Base-by-base conservation (phyloP, 306 rosid genomes). In the Lablab purpureus region DNA sequence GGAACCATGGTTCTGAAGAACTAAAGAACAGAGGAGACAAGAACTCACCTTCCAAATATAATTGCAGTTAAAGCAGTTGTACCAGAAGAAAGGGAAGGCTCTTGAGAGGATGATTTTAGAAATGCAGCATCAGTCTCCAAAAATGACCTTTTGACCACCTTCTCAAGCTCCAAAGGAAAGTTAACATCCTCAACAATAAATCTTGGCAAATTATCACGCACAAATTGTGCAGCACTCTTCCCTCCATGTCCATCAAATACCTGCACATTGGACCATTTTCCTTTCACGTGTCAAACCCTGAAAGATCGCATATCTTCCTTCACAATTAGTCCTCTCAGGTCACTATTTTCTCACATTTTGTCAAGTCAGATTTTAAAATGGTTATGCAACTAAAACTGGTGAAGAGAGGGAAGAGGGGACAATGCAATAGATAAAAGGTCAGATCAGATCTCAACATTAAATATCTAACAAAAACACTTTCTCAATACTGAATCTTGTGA, bases 231-330 rank as follows among this genome's bases (percentile, higher is more conserved):
- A 15, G 99, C 99, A 54, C 76, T 87, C 67, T 93, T 84, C 62
- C 99, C 99, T 73, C 89, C 99, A 64, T 96, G 99, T 21, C 98
- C 98, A 74, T 96, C 99, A 74, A 96, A 96, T 67, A 96, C 97
- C 99, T 96, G 80, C 80, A 28, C 36, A 79, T 68, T 40, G 78
- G 63, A 81, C 56, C 85, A 79, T 71, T 74, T 75, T 13, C 75
- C 66, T 73, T 64, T 77, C 10, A 15, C 60, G 55, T 55, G 41
- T 80, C 34, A 74, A 75, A 65, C 54, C 51, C 49, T 52, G 64
- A 12, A 67, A 67, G 45, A 10, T 19, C 40, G 63, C 74, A 59
- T 40, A 28, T 17, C 80, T 4, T 10, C 43, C 46, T 37, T 40
- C 32, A 18, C 17, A 46, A 68, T 22, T 71, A 32, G 45, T 27